Evolutionary conservation across 768 basidiomycete species (phyloP).

Genomic region (Collybia nuda): DNA sequence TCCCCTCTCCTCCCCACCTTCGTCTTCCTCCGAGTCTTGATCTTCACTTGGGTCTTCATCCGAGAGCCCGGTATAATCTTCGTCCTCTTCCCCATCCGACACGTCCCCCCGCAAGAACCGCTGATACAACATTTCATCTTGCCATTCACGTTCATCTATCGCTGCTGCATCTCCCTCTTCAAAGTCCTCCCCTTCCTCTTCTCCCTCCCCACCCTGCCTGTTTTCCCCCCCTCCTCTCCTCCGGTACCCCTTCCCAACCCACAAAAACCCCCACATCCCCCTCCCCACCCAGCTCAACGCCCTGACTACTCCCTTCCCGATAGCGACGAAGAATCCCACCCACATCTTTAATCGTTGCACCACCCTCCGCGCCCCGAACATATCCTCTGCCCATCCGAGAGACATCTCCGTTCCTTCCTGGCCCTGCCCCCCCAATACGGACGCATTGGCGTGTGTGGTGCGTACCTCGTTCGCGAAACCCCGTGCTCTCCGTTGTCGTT

Average conservation of each 20-base stretch:
- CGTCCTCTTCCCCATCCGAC: constrained; percentile 37
- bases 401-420: no score
- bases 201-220: constrained; percentile 13
- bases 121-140: constrained; percentile 42
- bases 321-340: background rate
- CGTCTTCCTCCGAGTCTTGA: constrained; percentile 15
- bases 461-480: constrained; percentile 2
- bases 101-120: constrained; percentile 62
- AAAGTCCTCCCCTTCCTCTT: constrained; percentile 15
- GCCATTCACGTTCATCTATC: constrained; percentile 17
- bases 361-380: background rate
- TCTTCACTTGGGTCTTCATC: constrained; percentile 23
- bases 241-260: background rate
- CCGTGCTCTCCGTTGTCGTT: constrained; percentile 13
- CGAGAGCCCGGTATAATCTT: constrained; percentile 14
- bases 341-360: background rate
- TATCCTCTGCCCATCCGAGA: background rate
- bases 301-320: background rate
- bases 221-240: background rate
- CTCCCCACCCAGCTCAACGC: no score
- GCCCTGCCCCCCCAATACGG: no score
- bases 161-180: no score
- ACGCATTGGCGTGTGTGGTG: background rate
- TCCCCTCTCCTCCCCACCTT: background rate
- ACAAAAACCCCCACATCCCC: no score